A percentile compares a stretch with the other conserved stretches of the same genome.
These are phyloP conservation scores for Mycena vulgaris DNA, from an alignment of 768 basidiomycete genomes.

Conservation along the genomic window DNA sequence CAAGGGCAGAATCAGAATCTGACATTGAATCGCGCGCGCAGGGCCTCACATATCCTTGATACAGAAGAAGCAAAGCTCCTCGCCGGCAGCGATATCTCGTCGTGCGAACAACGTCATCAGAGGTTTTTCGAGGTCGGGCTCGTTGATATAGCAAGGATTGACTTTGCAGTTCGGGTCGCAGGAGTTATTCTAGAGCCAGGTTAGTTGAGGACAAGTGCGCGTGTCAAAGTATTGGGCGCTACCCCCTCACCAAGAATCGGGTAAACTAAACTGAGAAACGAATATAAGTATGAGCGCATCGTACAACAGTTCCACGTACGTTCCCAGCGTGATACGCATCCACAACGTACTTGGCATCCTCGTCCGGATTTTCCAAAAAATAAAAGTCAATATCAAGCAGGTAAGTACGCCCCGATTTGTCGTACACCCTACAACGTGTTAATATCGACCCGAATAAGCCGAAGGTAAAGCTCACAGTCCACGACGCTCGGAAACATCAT, in stretches of 20 bases:
- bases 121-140: slow-evolving; percentile 79
- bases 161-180: slow-evolving; percentile 89
- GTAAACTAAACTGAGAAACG: slow-evolving; percentile 81
- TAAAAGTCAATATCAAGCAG: slow-evolving; percentile 89
- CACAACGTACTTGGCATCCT: slow-evolving; percentile 73
- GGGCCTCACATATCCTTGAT: slow-evolving; percentile 61
- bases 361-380: slow-evolving; percentile 71
- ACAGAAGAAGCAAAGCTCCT: slow-evolving; percentile 88
- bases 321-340: slow-evolving; percentile 94
- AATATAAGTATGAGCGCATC: slow-evolving; percentile 9
- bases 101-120: slow-evolving; percentile 77
- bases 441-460: slow-evolving; percentile 20
- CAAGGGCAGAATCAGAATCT: not conserved
- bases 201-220: not conserved
- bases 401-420: slow-evolving; percentile 82
- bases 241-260: slow-evolving; percentile 77
- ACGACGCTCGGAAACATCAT: slow-evolving; percentile 75
- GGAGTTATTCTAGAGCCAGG: slow-evolving; percentile 80
- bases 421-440: slow-evolving; percentile 69
- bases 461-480: slow-evolving; percentile 66
- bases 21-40: not conserved
- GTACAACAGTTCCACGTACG: slow-evolving; percentile 59
- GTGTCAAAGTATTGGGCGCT: slow-evolving; percentile 35
- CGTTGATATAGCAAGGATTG: slow-evolving; percentile 84
- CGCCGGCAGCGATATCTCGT: slow-evolving; percentile 72